These are phyloP conservation scores for grape (Vitis vinifera) DNA, from an alignment of 164 flowering plant species.

Conservation along the genomic window DNA sequence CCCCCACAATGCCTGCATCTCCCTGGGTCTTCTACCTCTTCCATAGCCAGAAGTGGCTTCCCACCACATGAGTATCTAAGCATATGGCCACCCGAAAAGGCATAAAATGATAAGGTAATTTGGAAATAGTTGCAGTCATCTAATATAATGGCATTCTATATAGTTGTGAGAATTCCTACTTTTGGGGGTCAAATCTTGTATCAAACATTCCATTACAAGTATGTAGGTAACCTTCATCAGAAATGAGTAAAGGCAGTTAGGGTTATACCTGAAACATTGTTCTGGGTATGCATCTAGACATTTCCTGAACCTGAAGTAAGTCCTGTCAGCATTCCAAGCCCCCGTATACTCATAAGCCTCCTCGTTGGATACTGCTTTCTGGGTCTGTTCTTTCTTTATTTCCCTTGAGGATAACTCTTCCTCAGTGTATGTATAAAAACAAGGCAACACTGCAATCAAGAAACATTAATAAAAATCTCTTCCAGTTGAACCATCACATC, in stretches of 20 bases:
- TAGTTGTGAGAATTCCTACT: no score
- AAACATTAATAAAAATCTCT: not conserved
- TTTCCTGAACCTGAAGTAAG: conserved; percentile 90
- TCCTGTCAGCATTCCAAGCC: conserved; percentile 78
- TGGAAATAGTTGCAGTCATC: no score
- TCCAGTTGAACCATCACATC: no score
- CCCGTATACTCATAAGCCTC: conserved; percentile 86
- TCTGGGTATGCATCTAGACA: conserved; percentile 73
- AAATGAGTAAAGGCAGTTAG: no score
- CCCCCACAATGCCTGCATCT: conserved; percentile 69
- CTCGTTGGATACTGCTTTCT: conserved; percentile 66
- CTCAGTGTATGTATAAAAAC: conserved; percentile 70
- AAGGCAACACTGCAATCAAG: conserved; percentile 77
- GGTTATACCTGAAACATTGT: conserved; percentile 81
- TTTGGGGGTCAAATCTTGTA: no score
- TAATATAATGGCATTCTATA: no score
- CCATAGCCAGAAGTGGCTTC: conserved; percentile 63
- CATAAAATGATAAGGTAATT: no score
- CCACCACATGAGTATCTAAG: conserved; percentile 78
- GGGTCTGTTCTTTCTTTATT: conserved; percentile 19
- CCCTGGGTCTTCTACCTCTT: conserved; percentile 39
- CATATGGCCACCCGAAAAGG: not conserved
- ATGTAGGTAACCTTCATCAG: no score
- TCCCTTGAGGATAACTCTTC: conserved; percentile 44
- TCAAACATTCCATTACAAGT: no score